Conservation (phyloP, 306 rosid species). For the Dalbergia cultrata region DNA sequence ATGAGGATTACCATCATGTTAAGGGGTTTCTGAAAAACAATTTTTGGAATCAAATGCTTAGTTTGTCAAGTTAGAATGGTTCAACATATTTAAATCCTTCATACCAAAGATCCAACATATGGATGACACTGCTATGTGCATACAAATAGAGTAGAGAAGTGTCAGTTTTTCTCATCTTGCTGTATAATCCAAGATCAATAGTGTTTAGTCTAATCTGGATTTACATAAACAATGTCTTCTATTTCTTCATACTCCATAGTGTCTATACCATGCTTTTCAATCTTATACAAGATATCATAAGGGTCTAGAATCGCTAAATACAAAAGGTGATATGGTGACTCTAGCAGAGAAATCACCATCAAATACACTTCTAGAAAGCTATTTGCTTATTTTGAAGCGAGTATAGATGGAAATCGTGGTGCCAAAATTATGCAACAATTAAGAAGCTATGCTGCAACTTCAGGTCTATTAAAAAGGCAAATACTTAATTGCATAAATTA, state of each 20-base stretch:
- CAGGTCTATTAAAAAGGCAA: background rate
- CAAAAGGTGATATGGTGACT: background rate
- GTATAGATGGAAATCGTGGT: background rate
- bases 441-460: constrained; percentile 12
- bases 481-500: constrained; percentile 18
- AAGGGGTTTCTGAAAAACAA: background rate
- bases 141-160: background rate
- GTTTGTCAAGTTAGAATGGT: background rate
- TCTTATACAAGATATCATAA: background rate
- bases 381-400: background rate
- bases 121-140: background rate
- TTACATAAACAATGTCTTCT: constrained; percentile 6
- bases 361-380: background rate
- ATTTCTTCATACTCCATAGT: background rate
- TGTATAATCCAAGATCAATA: background rate
- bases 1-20: constrained; percentile 6
- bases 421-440: background rate
- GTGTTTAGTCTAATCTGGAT: background rate
- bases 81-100: background rate
- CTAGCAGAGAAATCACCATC: background rate
- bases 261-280: background rate
- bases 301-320: background rate
- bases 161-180: background rate
- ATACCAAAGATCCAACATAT: background rate
- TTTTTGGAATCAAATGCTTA: background rate